Conservation (phyloP, 2,329 filamentous ascomycete species). For the Aspergillus tubingensis region DNA sequence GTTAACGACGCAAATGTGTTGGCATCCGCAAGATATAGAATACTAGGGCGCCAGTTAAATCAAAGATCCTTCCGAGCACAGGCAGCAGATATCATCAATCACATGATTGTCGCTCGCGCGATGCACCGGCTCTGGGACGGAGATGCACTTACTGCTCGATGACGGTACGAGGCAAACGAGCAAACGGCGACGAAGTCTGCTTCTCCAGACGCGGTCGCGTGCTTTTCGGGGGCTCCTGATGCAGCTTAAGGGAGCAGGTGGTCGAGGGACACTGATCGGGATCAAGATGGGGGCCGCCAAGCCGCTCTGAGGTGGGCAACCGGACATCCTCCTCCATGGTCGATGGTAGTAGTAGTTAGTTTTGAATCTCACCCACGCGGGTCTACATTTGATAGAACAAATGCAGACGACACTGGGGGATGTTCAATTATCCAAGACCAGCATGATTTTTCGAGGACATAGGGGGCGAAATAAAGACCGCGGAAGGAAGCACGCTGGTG, state of each 20-base stretch:
- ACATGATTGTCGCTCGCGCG: background rate
- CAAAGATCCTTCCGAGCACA: background rate
- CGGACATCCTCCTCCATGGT: constrained; percentile 30
- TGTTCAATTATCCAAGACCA: constrained; percentile 21
- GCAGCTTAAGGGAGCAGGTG: constrained; percentile 6
- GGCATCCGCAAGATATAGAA: constrained; percentile 49
- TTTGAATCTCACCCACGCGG: constrained; percentile 6
- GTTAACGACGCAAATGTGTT: constrained; percentile 51
- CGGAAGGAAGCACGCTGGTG: constrained; percentile 7
- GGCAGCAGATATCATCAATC: background rate
- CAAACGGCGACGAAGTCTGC: constrained; percentile 21
- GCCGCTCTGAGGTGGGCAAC: constrained; percentile 20
- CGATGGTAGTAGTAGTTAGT: constrained; percentile 9
- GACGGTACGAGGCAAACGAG: constrained; percentile 29
- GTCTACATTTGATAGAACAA: constrained; percentile 21
- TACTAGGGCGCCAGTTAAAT: constrained; percentile 38
- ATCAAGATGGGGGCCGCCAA: constrained; percentile 14
- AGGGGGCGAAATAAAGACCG: constrained; percentile 9
- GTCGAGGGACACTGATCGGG: constrained; percentile 7
- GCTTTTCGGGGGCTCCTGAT: constrained; percentile 9
- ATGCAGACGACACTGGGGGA: constrained; percentile 12
- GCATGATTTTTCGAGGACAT: constrained; percentile 12
- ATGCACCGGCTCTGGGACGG: constrained; percentile 2
- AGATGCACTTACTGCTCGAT: constrained; percentile 32
- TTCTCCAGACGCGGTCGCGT: constrained; percentile 7